These are phyloP conservation scores for Leavenworthia alabamica DNA, from an alignment of 345 rosid species.

Conservation along the genomic window DNA sequence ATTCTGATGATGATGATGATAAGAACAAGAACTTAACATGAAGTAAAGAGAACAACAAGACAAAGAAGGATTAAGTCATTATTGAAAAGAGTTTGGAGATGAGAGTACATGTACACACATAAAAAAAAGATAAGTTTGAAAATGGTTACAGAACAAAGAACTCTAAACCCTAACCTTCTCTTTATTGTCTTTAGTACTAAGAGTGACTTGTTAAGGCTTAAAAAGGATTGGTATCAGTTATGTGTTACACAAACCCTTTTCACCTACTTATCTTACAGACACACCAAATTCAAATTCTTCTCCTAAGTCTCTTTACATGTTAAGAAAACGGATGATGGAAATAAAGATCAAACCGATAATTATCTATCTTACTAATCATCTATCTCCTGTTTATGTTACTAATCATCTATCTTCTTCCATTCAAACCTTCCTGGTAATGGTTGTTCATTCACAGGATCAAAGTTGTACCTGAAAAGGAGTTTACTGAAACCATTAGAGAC, in stretches of 20 bases:
- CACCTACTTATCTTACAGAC: slow-evolving; percentile 56
- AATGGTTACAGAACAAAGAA: slow-evolving; percentile 40
- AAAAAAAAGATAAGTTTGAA: slow-evolving; percentile 36
- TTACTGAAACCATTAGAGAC: background rate
- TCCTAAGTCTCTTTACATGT: slow-evolving; percentile 75
- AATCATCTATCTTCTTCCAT: slow-evolving; percentile 82
- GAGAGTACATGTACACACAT: slow-evolving; percentile 58
- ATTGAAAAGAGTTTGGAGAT: slow-evolving; percentile 45
- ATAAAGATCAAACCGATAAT: no score
- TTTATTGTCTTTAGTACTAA: slow-evolving; percentile 33
- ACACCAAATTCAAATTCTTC: slow-evolving; percentile 46
- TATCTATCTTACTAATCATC: slow-evolving; percentile 34
- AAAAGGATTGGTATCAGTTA: slow-evolving; percentile 58
- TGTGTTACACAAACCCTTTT: slow-evolving; percentile 55
- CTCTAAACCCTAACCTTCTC: slow-evolving; percentile 42
- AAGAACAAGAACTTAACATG: slow-evolving; percentile 27
- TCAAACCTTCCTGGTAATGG: slow-evolving; percentile 82
- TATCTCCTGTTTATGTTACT: slow-evolving; percentile 18
- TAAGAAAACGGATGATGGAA: no score
- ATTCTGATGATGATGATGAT: slow-evolving; percentile 24
- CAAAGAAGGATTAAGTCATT: slow-evolving; percentile 37
- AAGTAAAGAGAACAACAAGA: slow-evolving; percentile 28
- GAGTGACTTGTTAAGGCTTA: slow-evolving; percentile 62
- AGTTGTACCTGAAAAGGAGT: slow-evolving; percentile 77
- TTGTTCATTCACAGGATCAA: slow-evolving; percentile 80